phyloP scores from a whole-genome alignment of 352 stramenopile species.

The Thraustotheca clavata region DNA sequence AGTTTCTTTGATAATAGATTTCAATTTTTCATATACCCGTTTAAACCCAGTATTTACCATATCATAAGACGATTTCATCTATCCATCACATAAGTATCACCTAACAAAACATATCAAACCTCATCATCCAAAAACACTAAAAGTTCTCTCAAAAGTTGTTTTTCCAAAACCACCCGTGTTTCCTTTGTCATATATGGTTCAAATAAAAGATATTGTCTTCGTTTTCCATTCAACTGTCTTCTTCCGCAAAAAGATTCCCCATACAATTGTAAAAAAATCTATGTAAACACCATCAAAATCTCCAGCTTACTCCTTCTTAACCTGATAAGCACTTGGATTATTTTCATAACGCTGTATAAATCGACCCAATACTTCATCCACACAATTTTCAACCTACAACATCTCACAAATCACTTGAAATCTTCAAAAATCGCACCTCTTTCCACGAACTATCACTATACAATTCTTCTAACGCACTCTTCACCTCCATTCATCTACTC shows the following conservation, averaged over 20 bases:
- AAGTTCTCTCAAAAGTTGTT: not conserved
- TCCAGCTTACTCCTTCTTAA: too few relatives aligned
- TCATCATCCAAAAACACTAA: not conserved
- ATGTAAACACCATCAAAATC: too few relatives aligned
- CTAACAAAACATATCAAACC: not conserved
- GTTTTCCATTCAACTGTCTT: too few relatives aligned
- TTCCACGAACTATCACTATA: not conserved
- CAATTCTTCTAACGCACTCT: not conserved
- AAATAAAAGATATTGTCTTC: not conserved
- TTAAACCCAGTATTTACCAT: too few relatives aligned
- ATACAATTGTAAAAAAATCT: constrained; percentile 7
- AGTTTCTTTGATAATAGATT: not conserved
- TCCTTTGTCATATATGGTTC: constrained; percentile 16
- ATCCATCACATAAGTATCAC: too few relatives aligned
- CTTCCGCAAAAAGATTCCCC: constrained; percentile 2
- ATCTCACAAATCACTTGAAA: not conserved
- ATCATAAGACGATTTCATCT: too few relatives aligned
- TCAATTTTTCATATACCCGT: too few relatives aligned
- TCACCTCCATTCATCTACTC: not conserved
- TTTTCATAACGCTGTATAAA: not conserved
- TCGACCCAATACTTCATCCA: not conserved
- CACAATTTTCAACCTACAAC: not conserved
- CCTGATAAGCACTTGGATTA: constrained; percentile 8
- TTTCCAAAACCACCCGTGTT: not conserved
- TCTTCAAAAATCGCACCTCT: not conserved